Percentiles rank a stretch among this genome's conserved stretches.
Evolutionary conservation across 345 rosid genomes (phyloP).

Genomic region (Syzygium grande): DNA sequence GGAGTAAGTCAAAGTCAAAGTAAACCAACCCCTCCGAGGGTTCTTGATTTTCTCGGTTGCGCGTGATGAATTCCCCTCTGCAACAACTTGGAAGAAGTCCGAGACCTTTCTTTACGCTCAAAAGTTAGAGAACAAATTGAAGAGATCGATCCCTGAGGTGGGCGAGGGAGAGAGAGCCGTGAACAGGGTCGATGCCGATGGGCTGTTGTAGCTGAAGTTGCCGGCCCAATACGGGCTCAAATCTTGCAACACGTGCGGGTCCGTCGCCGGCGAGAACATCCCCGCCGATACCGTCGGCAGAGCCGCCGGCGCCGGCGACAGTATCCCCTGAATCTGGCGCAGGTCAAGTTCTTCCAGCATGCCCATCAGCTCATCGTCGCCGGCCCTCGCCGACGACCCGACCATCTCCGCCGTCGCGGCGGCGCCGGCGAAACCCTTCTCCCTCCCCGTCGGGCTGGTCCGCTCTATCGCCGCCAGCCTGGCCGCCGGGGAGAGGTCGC

Average conservation of each 20-base stretch:
- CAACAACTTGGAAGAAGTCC: not conserved
- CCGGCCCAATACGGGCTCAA: constrained; percentile 33
- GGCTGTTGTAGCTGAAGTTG: constrained; percentile 24
- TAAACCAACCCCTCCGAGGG: not conserved
- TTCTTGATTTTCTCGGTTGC: not conserved
- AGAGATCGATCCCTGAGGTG: constrained; percentile 39
- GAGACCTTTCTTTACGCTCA: constrained; percentile 3
- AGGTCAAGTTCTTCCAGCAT: constrained; percentile 16
- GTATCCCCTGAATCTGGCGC: constrained; percentile 50
- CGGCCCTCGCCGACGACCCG: not conserved
- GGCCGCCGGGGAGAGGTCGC: constrained; percentile 74
- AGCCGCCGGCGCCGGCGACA: constrained; percentile 68
- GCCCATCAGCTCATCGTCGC: not conserved
- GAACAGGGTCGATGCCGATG: constrained; percentile 36
- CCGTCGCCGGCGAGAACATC: constrained; percentile 47
- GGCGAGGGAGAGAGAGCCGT: constrained; percentile 42
- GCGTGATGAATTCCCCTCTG: too few species aligned
- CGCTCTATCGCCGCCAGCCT: constrained; percentile 69
- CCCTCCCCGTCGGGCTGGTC: constrained; percentile 43
- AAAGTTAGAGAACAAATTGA: constrained; percentile 35
- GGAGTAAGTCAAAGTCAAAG: not conserved
- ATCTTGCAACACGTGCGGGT: constrained; percentile 17
- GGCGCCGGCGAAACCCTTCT: not conserved
- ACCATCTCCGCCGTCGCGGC: not conserved
- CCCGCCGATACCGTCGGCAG: constrained; percentile 34